Evolutionary conservation across 1,139 yeast species (phyloP).

Genomic region (Ashbya aceris): DNA sequence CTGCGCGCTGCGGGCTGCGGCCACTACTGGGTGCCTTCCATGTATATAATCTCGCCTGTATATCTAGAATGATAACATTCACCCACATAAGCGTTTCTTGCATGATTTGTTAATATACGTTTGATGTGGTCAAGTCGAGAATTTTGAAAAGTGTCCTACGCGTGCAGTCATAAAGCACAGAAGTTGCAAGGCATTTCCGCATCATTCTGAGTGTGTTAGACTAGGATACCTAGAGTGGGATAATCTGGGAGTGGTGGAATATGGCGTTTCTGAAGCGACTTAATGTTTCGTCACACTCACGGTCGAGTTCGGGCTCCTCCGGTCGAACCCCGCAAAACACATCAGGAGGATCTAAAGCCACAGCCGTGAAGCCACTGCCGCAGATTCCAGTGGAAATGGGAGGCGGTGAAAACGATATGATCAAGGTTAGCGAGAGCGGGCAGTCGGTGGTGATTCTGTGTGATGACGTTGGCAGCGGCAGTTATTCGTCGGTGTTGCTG

Average conservation of each 20-base stretch:
- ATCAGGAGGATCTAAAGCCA: slow-evolving; percentile 7
- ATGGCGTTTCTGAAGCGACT: slow-evolving; percentile 22
- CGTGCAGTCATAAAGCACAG: too few species aligned
- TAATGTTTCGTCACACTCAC: slow-evolving; percentile 17
- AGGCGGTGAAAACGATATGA: not conserved
- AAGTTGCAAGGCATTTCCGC: too few species aligned
- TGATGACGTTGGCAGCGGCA: not conserved
- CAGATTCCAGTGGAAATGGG: slow-evolving; percentile 2
- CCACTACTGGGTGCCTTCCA: too few species aligned
- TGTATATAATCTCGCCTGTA: too few species aligned
- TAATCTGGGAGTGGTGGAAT: not conserved
- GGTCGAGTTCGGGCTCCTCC: slow-evolving; percentile 22
- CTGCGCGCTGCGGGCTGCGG: too few species aligned
- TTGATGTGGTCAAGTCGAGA: too few species aligned
- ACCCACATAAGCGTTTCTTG: too few species aligned
- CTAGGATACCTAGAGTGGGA: not conserved
- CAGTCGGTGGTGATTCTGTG: not conserved
- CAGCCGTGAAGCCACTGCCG: slow-evolving; percentile 5
- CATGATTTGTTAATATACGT: too few species aligned
- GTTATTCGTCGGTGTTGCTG: not conserved
- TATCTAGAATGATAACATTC: too few species aligned
- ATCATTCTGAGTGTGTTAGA: too few species aligned
- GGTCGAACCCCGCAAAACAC: slow-evolving; percentile 11
- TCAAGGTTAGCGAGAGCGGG: not conserved
- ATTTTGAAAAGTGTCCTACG: too few species aligned